phyloP scores from a whole-genome alignment of 116 monocot genomes.

The Dioscorea cayenensis region DNA sequence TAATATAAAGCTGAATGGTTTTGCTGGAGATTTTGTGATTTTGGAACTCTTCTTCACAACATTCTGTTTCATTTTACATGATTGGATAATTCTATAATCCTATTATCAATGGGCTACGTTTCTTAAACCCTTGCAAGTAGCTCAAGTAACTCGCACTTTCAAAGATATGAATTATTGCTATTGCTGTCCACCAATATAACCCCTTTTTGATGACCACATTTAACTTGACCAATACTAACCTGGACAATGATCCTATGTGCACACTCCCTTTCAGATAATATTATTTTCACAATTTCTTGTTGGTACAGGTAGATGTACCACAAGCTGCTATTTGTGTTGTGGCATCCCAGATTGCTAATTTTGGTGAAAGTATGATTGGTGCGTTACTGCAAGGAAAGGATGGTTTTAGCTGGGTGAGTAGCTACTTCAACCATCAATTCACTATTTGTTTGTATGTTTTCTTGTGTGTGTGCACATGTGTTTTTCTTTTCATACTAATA shows the following conservation, averaged over 20 bases:
- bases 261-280: too few species aligned
- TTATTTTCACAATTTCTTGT: not conserved
- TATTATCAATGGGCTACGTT: not conserved
- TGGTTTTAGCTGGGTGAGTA: slow-evolving; percentile 60
- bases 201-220: not conserved
- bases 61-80: not conserved
- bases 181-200: not conserved
- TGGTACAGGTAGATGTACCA: slow-evolving; percentile 41
- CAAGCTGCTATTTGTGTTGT: slow-evolving; percentile 66
- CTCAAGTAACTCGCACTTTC: not conserved
- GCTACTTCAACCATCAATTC: not conserved
- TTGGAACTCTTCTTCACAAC: not conserved
- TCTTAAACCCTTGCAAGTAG: not conserved
- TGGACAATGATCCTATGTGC: not conserved
- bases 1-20: not conserved
- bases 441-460: not conserved
- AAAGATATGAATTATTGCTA: not conserved
- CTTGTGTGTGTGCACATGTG: not conserved
- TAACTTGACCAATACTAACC: not conserved
- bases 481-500: not conserved
- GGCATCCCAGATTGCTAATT: slow-evolving; percentile 75
- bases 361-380: slow-evolving; percentile 78
- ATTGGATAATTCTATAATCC: not conserved
- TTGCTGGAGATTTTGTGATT: not conserved
- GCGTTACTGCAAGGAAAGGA: slow-evolving; percentile 88